These are phyloP conservation scores for Ceratobasidium sp. DNA, from an alignment of 1,284 basidiomycete species.

Conservation along the genomic window DNA sequence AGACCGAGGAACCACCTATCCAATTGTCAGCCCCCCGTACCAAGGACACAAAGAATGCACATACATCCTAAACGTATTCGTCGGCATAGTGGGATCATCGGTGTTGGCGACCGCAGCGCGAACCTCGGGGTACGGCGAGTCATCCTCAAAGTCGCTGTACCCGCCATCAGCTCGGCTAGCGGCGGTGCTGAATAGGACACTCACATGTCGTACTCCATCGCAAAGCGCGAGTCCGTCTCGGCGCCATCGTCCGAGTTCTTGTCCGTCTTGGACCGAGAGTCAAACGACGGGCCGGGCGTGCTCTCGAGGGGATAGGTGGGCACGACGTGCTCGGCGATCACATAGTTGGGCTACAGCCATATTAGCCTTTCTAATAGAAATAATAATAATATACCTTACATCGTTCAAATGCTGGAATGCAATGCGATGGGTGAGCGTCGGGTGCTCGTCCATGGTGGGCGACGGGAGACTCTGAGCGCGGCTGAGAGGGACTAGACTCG, in stretches of 20 bases:
- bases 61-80: constrained; percentile 56
- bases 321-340: constrained; percentile 46
- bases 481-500: not conserved
- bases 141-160: constrained; percentile 58
- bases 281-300: constrained; percentile 18
- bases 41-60: too few relatives aligned
- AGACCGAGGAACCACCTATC: constrained; percentile 61
- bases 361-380: not conserved
- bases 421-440: constrained; percentile 25
- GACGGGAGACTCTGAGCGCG: not conserved
- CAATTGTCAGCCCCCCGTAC: not conserved
- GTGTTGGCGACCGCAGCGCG: constrained; percentile 59
- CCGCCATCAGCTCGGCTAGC: not conserved
- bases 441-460: constrained; percentile 33
- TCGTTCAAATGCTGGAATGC: constrained; percentile 42
- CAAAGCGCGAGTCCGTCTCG: constrained; percentile 44
- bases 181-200: not conserved
- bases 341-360: constrained; percentile 36
- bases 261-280: constrained; percentile 39
- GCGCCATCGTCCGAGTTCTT: constrained; percentile 46
- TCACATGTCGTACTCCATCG: constrained; percentile 45
- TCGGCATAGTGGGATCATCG: constrained; percentile 58
- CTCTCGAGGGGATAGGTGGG: constrained; percentile 35
- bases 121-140: constrained; percentile 63
- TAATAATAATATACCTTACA: not conserved